Percentiles rank a stretch among this genome's conserved stretches.
Conservation (phyloP, 2,329 filamentous ascomycete species). For the Xylariaceae sp. region DNA sequence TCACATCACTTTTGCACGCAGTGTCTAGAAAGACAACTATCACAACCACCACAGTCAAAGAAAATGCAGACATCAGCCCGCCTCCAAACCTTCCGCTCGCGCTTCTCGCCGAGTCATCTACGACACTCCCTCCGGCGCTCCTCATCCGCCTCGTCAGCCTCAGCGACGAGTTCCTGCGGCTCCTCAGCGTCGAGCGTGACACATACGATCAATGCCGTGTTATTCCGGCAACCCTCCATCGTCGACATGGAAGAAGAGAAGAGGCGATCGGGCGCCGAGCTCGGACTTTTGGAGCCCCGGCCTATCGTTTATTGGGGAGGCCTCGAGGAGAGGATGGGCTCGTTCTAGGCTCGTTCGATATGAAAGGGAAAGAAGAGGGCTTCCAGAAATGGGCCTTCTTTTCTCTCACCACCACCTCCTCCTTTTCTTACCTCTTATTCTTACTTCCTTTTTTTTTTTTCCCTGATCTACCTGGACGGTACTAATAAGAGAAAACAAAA, state of each 20-base stretch:
- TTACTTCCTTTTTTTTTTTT: no score
- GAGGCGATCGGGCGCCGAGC: slow-evolving; percentile 47
- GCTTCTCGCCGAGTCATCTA: slow-evolving; percentile 47
- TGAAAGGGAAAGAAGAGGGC: no score
- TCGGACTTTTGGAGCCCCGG: slow-evolving; percentile 57
- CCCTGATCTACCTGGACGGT: no score
- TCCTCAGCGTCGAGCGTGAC: slow-evolving; percentile 43
- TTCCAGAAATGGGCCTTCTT: no score
- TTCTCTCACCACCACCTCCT: no score
- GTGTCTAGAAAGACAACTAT: no score
- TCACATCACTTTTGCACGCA: no score
- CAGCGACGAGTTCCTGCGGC: slow-evolving; percentile 38
- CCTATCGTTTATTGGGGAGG: slow-evolving; percentile 62
- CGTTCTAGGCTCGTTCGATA: slow-evolving; percentile 34
- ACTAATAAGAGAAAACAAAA: no score
- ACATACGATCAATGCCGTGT: slow-evolving; percentile 55
- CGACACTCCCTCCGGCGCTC: slow-evolving; percentile 52
- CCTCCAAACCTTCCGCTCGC: slow-evolving; percentile 47
- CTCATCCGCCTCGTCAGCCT: slow-evolving; percentile 44
- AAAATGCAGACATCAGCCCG: slow-evolving; percentile 45
- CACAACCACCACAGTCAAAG: slow-evolving; percentile 10
- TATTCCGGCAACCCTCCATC: slow-evolving; percentile 55
- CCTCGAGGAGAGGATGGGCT: slow-evolving; percentile 56
- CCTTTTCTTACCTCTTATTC: no score
- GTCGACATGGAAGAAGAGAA: slow-evolving; percentile 56